Evolutionary conservation across 2,329 filamentous ascomycete species (phyloP), one percentile per base, ranked within the genome.

Genomic region (Diaporthe amygdali): DNA sequence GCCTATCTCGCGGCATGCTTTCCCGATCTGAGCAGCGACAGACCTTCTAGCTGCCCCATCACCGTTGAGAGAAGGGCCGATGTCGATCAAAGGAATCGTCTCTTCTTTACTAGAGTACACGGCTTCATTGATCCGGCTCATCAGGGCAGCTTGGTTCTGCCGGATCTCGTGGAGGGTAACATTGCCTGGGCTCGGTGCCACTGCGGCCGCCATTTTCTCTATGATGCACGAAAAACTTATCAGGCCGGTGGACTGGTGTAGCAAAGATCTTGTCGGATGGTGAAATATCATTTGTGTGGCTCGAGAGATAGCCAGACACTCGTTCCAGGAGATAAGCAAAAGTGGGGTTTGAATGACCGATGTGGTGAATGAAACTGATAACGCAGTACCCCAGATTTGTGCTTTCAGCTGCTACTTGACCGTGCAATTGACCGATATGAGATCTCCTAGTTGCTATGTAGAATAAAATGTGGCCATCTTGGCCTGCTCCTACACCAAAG

Each of bases 1-100:
- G 15, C 76, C 77, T 10, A 77, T 72, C 2, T 75, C 71, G 25
- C 74, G 70, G 34, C 76, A 71, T 39, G 56, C 59, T 37, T 54
- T 46, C 2, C 66, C 66, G 8, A 68, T 56, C n/a, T 56, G 51
- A 12, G 39, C 66, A 5, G 66, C 66, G 2, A 68, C 39, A 3
- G 27, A 22, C 17, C 12, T 55, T 27, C 37, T 68, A 1, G 51
- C 66, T 3, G 51, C n/a, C 44, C 37, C n/a, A 30, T 34, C 52
- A 17, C 66, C 66, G 39, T 47, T 32, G 66, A 46, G 41, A 34
- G 66, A 68, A n/a, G 66, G 66, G 27, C 66, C 66, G 15, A 68
- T 68, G 27, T 68, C 66, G 39, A 68, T 55, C n/a, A 68, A 9
- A 15, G 66, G 66, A 27, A 68, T 68, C 27, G 46, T 37, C 39